Evolutionary conservation across 2,329 filamentous ascomycete species (phyloP).

Genomic region (Beauveria medogensis): DNA sequence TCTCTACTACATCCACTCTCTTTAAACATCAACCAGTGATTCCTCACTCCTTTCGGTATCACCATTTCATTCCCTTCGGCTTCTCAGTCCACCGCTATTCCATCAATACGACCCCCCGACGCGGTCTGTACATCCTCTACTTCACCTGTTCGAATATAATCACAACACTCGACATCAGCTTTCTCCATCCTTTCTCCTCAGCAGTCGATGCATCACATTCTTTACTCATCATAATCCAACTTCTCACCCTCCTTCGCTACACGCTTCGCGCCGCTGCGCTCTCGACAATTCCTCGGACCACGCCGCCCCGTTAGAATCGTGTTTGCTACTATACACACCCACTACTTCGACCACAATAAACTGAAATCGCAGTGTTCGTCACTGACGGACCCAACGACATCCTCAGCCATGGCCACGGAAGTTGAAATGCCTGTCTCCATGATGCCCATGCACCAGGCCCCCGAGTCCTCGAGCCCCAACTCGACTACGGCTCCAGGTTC

Average conservation of each 20-base stretch:
- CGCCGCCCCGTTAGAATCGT: neutral
- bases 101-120: neutral
- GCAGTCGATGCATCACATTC: constrained; percentile 33
- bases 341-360: neutral
- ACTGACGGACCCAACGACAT: neutral
- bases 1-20: constrained; percentile 5
- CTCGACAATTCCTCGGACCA: neutral
- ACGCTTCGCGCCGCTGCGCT: neutral
- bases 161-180: constrained; percentile 25
- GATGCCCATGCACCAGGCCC: constrained; percentile 16
- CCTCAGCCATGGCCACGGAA: constrained; percentile 29
- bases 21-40: neutral
- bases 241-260: neutral
- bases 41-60: constrained; percentile 3
- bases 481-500: constrained; percentile 30
- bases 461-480: constrained; percentile 20
- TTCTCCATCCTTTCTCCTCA: constrained; percentile 11
- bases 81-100: neutral
- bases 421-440: constrained; percentile 30
- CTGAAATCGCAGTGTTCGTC: neutral
- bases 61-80: constrained; percentile 4
- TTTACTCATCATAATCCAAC: constrained; percentile 22
- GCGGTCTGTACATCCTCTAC: neutral
- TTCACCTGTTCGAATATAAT: neutral
- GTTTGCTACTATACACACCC: neutral